phyloP scores from a whole-genome alignment of 78 protist species.

The Dictyostelium intermedium region DNA sequence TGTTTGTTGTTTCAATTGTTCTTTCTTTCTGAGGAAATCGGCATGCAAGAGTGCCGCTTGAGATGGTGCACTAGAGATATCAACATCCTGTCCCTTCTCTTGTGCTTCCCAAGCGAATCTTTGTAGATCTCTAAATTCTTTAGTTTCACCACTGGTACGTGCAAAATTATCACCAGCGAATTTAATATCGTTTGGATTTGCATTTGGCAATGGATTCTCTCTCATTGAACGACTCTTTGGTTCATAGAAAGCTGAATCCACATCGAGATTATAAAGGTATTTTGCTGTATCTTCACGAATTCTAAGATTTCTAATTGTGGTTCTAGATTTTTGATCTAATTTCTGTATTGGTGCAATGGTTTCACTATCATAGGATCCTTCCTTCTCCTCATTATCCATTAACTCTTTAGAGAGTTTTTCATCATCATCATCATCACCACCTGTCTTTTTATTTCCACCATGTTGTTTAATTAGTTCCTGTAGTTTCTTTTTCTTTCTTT shows the following conservation, averaged over 20 bases:
- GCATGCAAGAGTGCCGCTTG: conserved; percentile 85
- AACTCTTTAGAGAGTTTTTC: conserved; percentile 18
- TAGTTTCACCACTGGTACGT: conserved; percentile 90
- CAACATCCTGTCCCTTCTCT: conserved; percentile 88
- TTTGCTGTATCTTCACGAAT: conserved; percentile 98
- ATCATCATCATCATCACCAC: neutral
- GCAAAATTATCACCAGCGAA: conserved; percentile 93
- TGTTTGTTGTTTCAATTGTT: conserved; percentile 27
- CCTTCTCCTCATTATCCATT: conserved; percentile 53
- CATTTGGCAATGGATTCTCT: conserved; percentile 88
- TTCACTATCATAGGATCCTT: conserved; percentile 56
- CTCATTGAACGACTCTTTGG: conserved; percentile 99
- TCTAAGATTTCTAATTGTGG: conserved; percentile 90
- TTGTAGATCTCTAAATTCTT: conserved; percentile 84
- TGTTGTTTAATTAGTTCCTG: conserved; percentile 66
- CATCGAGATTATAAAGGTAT: conserved; percentile 95
- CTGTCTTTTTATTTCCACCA: neutral
- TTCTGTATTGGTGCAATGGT: conserved; percentile 54
- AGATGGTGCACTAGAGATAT: conserved; percentile 96
- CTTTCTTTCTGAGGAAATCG: conserved; percentile 76
- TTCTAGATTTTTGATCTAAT: conserved; percentile 85
- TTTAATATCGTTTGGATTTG: conserved; percentile 1
- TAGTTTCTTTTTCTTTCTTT: conserved; percentile 38
- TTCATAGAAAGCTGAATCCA: conserved; percentile 97
- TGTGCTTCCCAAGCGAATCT: conserved; percentile 88